These are phyloP conservation scores for Eutrema salsugineum DNA, from an alignment of 441 rosid genomes.

Conservation along the genomic window DNA sequence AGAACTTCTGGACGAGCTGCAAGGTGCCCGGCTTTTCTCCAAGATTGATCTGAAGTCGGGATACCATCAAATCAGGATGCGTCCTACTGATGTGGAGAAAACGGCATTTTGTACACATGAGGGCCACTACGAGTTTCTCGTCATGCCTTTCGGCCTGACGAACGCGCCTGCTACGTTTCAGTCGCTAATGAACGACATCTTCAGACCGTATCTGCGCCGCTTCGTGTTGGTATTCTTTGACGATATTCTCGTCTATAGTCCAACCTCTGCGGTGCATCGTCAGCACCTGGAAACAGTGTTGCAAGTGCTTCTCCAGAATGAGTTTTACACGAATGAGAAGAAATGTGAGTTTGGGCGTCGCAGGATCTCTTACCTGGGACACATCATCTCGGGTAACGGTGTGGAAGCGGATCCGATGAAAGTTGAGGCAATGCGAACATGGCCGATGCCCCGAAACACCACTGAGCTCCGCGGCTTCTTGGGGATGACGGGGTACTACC, in stretches of 20 bases:
- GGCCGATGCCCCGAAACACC: no score
- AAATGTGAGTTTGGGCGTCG: not conserved
- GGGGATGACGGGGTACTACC: not conserved
- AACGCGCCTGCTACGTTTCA: no score
- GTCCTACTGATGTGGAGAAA: no score
- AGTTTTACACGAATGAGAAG: not conserved
- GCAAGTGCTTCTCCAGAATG: no score
- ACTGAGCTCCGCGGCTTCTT: not conserved
- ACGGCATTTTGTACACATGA: no score
- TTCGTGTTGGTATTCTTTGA: not conserved
- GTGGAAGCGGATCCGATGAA: not conserved
- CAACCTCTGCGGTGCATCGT: accelerated
- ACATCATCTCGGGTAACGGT: not conserved
- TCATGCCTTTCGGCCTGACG: no score
- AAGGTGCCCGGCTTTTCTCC: no score
- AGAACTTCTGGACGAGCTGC: no score
- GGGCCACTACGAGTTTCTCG: no score
- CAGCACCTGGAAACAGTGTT: not conserved
- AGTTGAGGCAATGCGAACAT: no score
- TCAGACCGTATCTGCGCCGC: not conserved
- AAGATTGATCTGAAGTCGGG: no score
- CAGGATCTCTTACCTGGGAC: not conserved
- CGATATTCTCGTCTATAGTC: not conserved
- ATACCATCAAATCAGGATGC: no score
- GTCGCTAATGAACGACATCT: not conserved